phyloP scores from a whole-genome alignment of 495 filamentous ascomycete genomes.

The Penicillium daleae region DNA sequence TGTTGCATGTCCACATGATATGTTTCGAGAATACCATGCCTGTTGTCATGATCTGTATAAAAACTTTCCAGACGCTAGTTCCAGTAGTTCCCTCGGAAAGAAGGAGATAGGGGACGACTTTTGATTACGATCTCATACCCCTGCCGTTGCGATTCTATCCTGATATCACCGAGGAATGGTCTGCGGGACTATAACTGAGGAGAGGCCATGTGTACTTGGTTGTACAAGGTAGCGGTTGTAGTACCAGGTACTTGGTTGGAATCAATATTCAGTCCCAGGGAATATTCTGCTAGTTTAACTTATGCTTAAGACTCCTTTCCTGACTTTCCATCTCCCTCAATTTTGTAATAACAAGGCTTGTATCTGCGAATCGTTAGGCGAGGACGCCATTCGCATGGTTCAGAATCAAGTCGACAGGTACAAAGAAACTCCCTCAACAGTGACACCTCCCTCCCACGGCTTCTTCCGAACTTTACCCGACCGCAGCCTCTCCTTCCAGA shows the following conservation, averaged over 20 bases:
- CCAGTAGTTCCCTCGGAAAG: background rate
- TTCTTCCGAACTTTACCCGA: background rate
- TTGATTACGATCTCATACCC: background rate
- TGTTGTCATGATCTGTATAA: background rate
- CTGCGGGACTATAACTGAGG: too few species aligned
- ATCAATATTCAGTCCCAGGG: background rate
- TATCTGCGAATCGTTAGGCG: background rate
- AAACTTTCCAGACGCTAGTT: background rate
- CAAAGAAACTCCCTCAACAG: background rate
- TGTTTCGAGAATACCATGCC: slow-evolving; percentile 2
- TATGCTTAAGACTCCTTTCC: background rate
- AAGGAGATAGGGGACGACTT: background rate
- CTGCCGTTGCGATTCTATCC: background rate
- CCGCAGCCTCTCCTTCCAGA: background rate
- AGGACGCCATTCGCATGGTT: too few species aligned
- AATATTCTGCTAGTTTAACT: background rate
- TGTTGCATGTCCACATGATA: slow-evolving; percentile 12
- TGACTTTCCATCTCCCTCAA: background rate
- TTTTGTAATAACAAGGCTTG: too few species aligned
- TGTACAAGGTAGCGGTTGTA: background rate
- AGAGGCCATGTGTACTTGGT: too few species aligned
- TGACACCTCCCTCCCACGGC: too few species aligned
- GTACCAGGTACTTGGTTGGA: background rate
- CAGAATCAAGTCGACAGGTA: background rate
- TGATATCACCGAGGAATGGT: too few species aligned